phyloP scores from a whole-genome alignment of 1,284 basidiomycete genomes.

The Taiwanofungus camphoratus region DNA sequence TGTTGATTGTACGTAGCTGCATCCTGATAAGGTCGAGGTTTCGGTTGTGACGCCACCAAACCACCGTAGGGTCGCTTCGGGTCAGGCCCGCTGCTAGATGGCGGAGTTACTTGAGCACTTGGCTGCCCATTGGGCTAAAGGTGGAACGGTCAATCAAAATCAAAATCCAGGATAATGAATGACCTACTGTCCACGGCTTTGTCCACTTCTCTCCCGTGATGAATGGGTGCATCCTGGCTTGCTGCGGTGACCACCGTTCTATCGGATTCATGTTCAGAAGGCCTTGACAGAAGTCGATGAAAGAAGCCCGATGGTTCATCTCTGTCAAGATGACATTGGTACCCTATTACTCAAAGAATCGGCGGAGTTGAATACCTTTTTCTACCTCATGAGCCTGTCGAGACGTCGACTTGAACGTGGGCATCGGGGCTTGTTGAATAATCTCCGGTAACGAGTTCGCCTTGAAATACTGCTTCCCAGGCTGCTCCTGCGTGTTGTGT shows the following conservation, averaged over 20 bases:
- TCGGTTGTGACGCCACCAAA: slow-evolving; percentile 75
- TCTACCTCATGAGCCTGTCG: slow-evolving; percentile 86
- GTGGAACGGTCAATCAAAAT: background rate
- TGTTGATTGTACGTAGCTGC: slow-evolving; percentile 94
- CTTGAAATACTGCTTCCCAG: slow-evolving; percentile 98
- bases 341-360: slow-evolving; percentile 8
- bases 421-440: slow-evolving; percentile 92
- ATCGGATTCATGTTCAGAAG: slow-evolving; percentile 92
- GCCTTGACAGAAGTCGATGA: slow-evolving; percentile 97
- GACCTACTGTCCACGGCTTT: slow-evolving; percentile 79
- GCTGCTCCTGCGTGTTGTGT: slow-evolving; percentile 93
- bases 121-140: slow-evolving; percentile 37
- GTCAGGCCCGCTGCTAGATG: slow-evolving; percentile 37
- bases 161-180: background rate
- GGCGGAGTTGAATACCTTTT: slow-evolving; percentile 59
- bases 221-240: slow-evolving; percentile 94
- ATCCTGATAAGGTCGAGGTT: slow-evolving; percentile 83
- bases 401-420: slow-evolving; percentile 65
- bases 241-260: slow-evolving; percentile 95
- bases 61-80: slow-evolving; percentile 94
- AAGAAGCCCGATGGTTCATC: slow-evolving; percentile 88
- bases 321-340: slow-evolving; percentile 43
- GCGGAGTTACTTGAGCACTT: slow-evolving; percentile 30
- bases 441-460: slow-evolving; percentile 92
- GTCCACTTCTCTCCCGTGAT: slow-evolving; percentile 96